Percentiles rank a stretch among this genome's conserved stretches.
Evolutionary conservation across 495 filamentous ascomycete species (phyloP).

Genomic region (Penicillium tannophilum): DNA sequence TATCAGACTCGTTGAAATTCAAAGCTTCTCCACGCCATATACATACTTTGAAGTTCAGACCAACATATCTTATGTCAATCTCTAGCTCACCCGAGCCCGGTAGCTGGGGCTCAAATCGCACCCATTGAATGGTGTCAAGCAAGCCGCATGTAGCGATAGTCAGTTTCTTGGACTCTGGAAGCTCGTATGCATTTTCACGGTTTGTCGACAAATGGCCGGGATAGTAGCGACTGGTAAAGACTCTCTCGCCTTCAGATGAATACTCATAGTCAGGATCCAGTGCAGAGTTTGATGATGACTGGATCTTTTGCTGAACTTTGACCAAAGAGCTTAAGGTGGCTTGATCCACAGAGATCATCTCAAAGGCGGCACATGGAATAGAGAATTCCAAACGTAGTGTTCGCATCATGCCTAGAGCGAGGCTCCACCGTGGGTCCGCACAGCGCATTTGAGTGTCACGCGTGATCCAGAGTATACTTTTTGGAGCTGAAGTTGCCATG

Average conservation of each 20-base stretch:
- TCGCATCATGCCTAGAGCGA: slow-evolving; percentile 42
- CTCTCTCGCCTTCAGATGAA: slow-evolving; percentile 24
- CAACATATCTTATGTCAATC: slow-evolving; percentile 41
- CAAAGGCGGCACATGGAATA: slow-evolving; percentile 41
- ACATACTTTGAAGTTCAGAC: slow-evolving; percentile 45
- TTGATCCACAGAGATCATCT: slow-evolving; percentile 35
- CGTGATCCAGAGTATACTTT: slow-evolving; percentile 47
- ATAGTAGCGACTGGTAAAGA: slow-evolving; percentile 30
- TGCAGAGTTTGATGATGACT: neutral
- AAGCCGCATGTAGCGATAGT: slow-evolving; percentile 26
- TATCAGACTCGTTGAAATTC: too few relatives aligned
- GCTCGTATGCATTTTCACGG: neutral
- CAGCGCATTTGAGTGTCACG: slow-evolving; percentile 33
- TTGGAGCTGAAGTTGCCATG: neutral
- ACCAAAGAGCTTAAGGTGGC: slow-evolving; percentile 13
- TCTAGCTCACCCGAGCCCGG: slow-evolving; percentile 31
- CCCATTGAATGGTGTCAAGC: slow-evolving; percentile 32
- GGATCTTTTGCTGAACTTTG: slow-evolving; percentile 27
- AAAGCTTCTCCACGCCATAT: too few relatives aligned
- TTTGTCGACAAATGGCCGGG: neutral
- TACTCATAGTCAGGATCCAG: slow-evolving; percentile 38
- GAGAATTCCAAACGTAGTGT: slow-evolving; percentile 42
- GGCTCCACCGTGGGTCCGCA: slow-evolving; percentile 37
- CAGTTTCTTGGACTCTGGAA: neutral
- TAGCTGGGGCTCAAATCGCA: neutral